Evolutionary conservation across 345 rosid genomes (phyloP).

Genomic region (Lenwebbia sp.): DNA sequence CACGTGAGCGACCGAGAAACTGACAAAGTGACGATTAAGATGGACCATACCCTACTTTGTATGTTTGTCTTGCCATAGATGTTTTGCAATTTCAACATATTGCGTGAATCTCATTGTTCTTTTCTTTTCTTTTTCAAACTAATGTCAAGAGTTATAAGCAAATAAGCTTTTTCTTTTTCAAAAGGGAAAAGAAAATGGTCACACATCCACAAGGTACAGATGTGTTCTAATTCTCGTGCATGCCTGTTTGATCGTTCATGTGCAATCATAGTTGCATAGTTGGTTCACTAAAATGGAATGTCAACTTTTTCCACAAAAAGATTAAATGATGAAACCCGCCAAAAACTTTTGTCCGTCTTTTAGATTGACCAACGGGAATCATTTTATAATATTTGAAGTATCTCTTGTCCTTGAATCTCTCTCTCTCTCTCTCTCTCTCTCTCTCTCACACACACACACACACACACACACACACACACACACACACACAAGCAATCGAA

Average conservation of each 20-base stretch:
- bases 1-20: rapidly evolving
- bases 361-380: too few species aligned
- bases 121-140: too few species aligned
- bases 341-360: not conserved
- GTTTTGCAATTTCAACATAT: not conserved
- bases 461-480: too few species aligned
- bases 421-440: too few species aligned
- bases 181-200: not conserved
- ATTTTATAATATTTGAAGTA: too few species aligned
- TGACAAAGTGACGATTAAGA: not conserved
- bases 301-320: not conserved
- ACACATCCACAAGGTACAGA: not conserved
- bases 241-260: not conserved
- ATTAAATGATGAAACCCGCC: not conserved
- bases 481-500: too few species aligned
- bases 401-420: too few species aligned
- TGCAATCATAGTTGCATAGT: not conserved
- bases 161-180: too few species aligned
- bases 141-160: too few species aligned
- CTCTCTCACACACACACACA: too few species aligned
- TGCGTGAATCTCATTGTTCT: not conserved
- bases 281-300: not conserved
- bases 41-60: not conserved
- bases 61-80: not conserved
- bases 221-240: too few species aligned